Base-by-base conservation (phyloP, 2,329 filamentous ascomycete species). In the Talaromyces sp. region DNA sequence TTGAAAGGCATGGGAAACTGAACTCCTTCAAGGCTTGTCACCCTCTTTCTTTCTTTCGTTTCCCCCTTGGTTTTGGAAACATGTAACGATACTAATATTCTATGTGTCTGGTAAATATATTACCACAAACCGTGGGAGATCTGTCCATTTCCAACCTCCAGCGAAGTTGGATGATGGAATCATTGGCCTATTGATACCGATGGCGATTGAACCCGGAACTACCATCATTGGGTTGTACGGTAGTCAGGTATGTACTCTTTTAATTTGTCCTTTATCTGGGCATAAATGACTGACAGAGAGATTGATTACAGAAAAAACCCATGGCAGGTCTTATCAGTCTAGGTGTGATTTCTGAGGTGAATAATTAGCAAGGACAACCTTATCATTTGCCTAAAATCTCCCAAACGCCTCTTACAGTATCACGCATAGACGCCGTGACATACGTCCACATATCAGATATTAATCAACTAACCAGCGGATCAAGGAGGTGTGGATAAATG, bases 191-290 rank as follows among this genome's bases (percentile, higher is more conserved):
- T 45, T 61, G 29, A 61, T 19, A 17, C 34, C 34, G 40, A 43
- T 65, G 17, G 25, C 29, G 15, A 61, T 51, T 58, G 64, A 59
- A 49, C 17, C 34, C 7, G 49, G 49, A 49, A 58, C 59, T 61
- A 62, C 25, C 36, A 27, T 65, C 22, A 65, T 59, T n/a, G 64
- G 59, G 11, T 62, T 63, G 19, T 62, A 58, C 31, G 64, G 38
- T 29, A 62, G 15, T n/a, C 49, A 65, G 17, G 49, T 49, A 65
- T 56, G 49, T 19, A 49, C 5, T 15, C 6, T 15, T 25, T 49
- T 27, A n/a, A n/a, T n/a, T n/a, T 38, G 17, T 38, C 13, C 17
- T 38, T 17, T 17, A 17, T 17, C 5, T 5, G 36, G 36, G 1
- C 13, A 17, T 38, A 34, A 11, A 5, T 25, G 1, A 49, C 25